phyloP scores from a whole-genome alignment of 306 rosid genomes.

The Ceratonia siliqua region DNA sequence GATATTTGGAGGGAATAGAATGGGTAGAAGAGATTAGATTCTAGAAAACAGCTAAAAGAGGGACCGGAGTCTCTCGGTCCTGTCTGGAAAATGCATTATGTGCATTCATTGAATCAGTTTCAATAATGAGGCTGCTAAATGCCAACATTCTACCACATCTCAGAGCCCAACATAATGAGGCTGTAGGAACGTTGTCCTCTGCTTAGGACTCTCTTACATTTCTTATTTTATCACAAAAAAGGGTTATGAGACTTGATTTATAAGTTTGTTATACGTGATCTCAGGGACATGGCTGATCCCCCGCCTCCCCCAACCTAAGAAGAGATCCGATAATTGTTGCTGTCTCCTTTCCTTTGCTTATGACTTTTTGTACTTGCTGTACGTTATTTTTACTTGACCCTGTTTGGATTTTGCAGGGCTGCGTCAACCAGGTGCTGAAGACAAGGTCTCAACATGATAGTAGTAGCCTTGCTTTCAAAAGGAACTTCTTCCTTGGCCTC shows the following conservation, averaged over 20 bases:
- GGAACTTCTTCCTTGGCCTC: slow-evolving; percentile 6
- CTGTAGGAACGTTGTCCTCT: not conserved
- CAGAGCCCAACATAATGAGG: slow-evolving; percentile 4
- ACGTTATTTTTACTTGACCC: slow-evolving; percentile 1
- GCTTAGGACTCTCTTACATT: not conserved
- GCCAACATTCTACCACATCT: not conserved
- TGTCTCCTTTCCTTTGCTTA: not conserved
- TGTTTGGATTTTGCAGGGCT: slow-evolving; percentile 52
- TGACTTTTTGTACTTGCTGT: not conserved
- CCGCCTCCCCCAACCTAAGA: not conserved
- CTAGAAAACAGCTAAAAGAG: not conserved
- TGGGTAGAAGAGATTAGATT: not conserved
- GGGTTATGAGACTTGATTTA: not conserved
- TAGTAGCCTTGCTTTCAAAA: not conserved
- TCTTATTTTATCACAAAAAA: not conserved
- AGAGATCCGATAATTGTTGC: not conserved
- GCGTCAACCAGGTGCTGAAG: slow-evolving; percentile 51
- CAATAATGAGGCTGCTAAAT: not conserved
- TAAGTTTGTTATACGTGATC: not conserved
- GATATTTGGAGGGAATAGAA: not conserved
- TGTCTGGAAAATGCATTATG: not conserved
- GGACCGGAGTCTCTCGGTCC: too few relatives aligned
- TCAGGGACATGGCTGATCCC: not conserved
- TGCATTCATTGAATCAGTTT: not conserved
- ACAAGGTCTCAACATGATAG: slow-evolving; percentile 17